These are phyloP conservation scores for Trichoderma cornu-damae DNA, from an alignment of 2,329 filamentous ascomycete species.

Conservation along the genomic window DNA sequence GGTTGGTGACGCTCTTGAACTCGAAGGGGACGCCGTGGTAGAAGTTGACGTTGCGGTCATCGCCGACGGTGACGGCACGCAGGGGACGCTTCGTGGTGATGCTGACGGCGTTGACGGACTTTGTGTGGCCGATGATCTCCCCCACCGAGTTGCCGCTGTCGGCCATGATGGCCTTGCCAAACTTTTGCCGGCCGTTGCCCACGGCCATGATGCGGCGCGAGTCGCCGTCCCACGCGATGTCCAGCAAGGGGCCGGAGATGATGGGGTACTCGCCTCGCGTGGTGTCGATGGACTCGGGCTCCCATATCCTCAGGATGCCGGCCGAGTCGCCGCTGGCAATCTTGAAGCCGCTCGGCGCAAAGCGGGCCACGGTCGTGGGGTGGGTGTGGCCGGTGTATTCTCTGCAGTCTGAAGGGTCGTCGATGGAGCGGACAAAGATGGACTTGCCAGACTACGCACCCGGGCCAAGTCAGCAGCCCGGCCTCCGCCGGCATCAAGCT, in stretches of 20 bases:
- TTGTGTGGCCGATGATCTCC: constrained; percentile 87
- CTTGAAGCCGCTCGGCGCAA: constrained; percentile 91
- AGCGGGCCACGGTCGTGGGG: constrained; percentile 85
- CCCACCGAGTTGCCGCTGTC: constrained; percentile 96
- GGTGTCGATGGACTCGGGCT: constrained; percentile 74
- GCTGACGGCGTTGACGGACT: constrained; percentile 83
- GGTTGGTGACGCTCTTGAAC: constrained; percentile 75
- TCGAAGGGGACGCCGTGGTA: constrained; percentile 94
- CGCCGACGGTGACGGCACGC: constrained; percentile 82
- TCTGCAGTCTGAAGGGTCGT: constrained; percentile 74
- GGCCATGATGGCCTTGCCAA: constrained; percentile 88
- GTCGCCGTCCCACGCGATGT: constrained; percentile 96
- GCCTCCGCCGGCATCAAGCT: not conserved
- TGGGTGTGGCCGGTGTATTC: constrained; percentile 92
- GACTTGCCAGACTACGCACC: constrained; percentile 80
- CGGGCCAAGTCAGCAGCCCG: not conserved
- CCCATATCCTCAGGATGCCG: constrained; percentile 87
- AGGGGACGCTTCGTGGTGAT: constrained; percentile 88
- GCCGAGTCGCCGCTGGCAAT: constrained; percentile 85
- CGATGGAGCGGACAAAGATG: constrained; percentile 91
- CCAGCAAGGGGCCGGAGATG: constrained; percentile 90
- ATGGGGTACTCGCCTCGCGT: constrained; percentile 94
- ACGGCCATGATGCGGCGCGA: constrained; percentile 95
- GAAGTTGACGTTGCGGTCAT: constrained; percentile 86
- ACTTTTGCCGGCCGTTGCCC: constrained; percentile 88